Base-by-base conservation (phyloP, 177 flowering plant genomes). In the Vitis hybrid region DNA sequence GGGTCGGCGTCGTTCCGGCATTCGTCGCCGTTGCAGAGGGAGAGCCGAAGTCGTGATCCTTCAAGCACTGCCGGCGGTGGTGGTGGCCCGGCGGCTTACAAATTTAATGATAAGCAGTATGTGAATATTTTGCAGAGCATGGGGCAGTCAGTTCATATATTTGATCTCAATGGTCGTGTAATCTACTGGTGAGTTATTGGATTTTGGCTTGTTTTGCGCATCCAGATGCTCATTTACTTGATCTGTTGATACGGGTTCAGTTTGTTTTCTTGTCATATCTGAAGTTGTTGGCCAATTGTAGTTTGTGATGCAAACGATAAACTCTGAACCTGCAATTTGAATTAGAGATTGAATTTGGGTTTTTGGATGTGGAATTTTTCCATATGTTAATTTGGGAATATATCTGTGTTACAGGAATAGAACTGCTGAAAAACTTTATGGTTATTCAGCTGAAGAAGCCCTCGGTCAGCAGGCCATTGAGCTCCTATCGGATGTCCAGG, bases 61-160 rank as follows among this genome's bases (percentile, higher is more conserved):
- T 60, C 21, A 34, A 66, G 11, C 69, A 65, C 54, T 3, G 60
- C 54, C 57, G 65, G 57, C 21, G 78, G 69, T 0, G 75, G 23
- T 0, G 69, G 77, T 10, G 70, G 60, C 2, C 79, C 88, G 0
- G 67, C 88, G 8, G 73, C 85, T 0, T 78, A 76, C 40, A 82
- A 81, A 56, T 87, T 93, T 45, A 84, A 88, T n/a, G 91, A 91
- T 72, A 85, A 57, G 63, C 95, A 95, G 86, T 93, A 84, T 73
- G 79, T 88, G 82, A 93, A 88, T 70, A 92, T 96, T 55, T 82
- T 96, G 91, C 97, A 91, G 82, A 90, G 93, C 5, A 82, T 96
- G 87, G 99, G 97, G 17, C 98, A 96, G 65, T 80, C 98, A 1
- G 92, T 93, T 68, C 95, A 95, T 78, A 89, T 91, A 32, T 78